A percentile compares a stretch with the other conserved stretches of the same genome.
Evolutionary conservation across 257 asterid species (phyloP).

Genomic region (Fraxinus excelsior): DNA sequence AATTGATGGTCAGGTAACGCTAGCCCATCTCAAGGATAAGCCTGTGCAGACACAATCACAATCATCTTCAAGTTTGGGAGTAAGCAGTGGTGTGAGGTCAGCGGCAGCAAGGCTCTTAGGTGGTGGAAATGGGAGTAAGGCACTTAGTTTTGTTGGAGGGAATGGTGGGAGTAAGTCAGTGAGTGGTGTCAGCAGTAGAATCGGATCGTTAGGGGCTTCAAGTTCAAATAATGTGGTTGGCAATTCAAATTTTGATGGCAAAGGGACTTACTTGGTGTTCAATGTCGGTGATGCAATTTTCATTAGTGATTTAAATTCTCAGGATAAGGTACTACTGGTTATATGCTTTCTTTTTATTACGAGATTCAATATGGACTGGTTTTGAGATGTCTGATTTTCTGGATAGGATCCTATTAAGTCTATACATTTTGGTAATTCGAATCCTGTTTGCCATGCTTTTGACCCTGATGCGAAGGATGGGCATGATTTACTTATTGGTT

Average conservation of each 20-base stretch:
- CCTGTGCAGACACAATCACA: slow-evolving; percentile 64
- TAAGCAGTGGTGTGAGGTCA: slow-evolving; percentile 88
- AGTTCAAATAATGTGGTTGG: slow-evolving; percentile 63
- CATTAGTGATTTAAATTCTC: slow-evolving; percentile 89
- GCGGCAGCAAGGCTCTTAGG: slow-evolving; percentile 96
- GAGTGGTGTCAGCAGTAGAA: slow-evolving; percentile 61
- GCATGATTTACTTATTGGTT: slow-evolving; percentile 95
- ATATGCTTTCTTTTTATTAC: slow-evolving; percentile 17
- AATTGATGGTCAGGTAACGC: slow-evolving; percentile 62
- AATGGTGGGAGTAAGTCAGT: slow-evolving; percentile 83
- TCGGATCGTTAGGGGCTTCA: slow-evolving; percentile 85
- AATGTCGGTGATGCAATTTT: slow-evolving; percentile 93
- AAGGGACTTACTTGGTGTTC: slow-evolving; percentile 92
- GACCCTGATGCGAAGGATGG: slow-evolving; percentile 97
- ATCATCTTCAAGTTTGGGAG: slow-evolving; percentile 75
- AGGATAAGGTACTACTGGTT: slow-evolving; percentile 77
- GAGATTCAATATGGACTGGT: slow-evolving; percentile 26
- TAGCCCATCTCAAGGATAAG: slow-evolving; percentile 94
- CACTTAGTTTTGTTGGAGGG: slow-evolving; percentile 97
- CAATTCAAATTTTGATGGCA: slow-evolving; percentile 83
- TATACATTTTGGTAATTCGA: slow-evolving; percentile 82
- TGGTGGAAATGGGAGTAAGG: slow-evolving; percentile 82
- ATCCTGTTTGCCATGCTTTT: slow-evolving; percentile 96
- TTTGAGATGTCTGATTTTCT: slow-evolving; percentile 39
- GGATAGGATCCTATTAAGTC: slow-evolving; percentile 96